These are phyloP conservation scores for Cladophialophora bantiana DNA, from an alignment of 2,329 filamentous ascomycete species.

Conservation along the genomic window DNA sequence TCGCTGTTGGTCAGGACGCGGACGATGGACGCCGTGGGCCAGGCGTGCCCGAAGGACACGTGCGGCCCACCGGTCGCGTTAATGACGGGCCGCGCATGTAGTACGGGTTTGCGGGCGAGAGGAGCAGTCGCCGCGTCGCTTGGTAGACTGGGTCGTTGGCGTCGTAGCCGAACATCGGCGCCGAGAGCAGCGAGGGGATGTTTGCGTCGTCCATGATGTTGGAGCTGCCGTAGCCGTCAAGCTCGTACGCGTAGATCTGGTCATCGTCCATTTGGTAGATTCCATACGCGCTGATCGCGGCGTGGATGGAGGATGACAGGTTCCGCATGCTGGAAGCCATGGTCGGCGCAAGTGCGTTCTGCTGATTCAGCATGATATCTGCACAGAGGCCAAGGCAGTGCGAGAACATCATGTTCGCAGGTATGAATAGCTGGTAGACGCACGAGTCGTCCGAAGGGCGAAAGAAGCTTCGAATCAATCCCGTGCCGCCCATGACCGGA, in stretches of 20 bases:
- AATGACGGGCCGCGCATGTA: slow-evolving; percentile 80
- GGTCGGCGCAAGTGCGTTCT: neutral
- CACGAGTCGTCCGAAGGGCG: slow-evolving; percentile 94
- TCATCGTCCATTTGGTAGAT: slow-evolving; percentile 38
- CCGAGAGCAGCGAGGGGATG: slow-evolving; percentile 66
- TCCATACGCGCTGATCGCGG: neutral
- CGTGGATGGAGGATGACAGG: neutral
- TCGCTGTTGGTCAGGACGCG: slow-evolving; percentile 88
- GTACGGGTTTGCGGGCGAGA: slow-evolving; percentile 83
- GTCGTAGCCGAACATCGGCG: slow-evolving; percentile 62
- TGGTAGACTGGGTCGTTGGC: slow-evolving; percentile 74
- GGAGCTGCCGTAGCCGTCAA: slow-evolving; percentile 68
- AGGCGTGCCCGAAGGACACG: slow-evolving; percentile 82
- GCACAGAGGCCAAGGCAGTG: slow-evolving; percentile 12
- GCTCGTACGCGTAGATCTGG: slow-evolving; percentile 68
- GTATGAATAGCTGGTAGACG: slow-evolving; percentile 92
- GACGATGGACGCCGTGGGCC: slow-evolving; percentile 94
- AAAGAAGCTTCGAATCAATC: slow-evolving; percentile 88
- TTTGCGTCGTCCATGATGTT: slow-evolving; percentile 73
- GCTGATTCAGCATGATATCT: slow-evolving; percentile 6
- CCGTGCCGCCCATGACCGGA: slow-evolving; percentile 81
- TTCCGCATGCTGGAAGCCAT: slow-evolving; percentile 5
- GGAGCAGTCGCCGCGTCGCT: slow-evolving; percentile 84
- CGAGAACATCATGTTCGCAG: slow-evolving; percentile 79
- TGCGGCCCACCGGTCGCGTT: slow-evolving; percentile 85